Base-by-base conservation (phyloP, 1,284 basidiomycete genomes). In the Naganishia liquefaciens region DNA sequence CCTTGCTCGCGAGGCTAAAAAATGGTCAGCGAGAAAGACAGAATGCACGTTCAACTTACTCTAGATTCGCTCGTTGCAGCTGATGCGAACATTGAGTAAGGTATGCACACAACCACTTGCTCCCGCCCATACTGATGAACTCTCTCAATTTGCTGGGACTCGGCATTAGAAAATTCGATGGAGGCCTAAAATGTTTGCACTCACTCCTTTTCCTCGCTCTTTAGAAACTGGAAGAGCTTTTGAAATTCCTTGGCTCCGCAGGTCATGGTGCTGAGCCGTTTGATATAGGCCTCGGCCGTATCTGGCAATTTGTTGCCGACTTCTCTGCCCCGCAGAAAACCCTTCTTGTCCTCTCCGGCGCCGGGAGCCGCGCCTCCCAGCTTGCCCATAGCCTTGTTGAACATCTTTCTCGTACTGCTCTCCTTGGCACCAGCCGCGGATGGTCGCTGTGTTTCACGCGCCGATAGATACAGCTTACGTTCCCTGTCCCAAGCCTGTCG, bases 151-250 rank as follows among this genome's bases (percentile, higher is more conserved):
- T 60, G 37, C 57, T 60, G 37, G 11, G 2, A n/a, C 2, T 7
- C 33, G 11, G 44, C 28, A 11, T 27, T 19, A 47, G n/a, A n/a
- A 23, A 6, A 30, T 5, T 39, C 4, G 2, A 42, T 21, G 19
- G 11, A 15, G 2, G 23, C 27, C 15, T 2, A 19, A 27, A 33
- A 11, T 21, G 5, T 19, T 2, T 17, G 7, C 15, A 60, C 57
- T 60, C 37, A 60, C 57, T 60, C 57, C 37, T 60, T 60, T 37
- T 60, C 57, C 46, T 60, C 57, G 37, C 57, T 60, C 37, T 60
- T 60, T 13, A 60, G 44, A 50, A 60, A 60, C 33, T 60, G 57
- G 30, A 60, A 60, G 23, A 60, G 43, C 25, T 60, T 60, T 40
- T 60, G 57, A 37, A 60, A 60, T 5, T 60, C 57, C 57, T 60